A percentile compares a stretch with the other conserved stretches of the same genome.
Evolutionary conservation across 2,329 filamentous ascomycete genomes (phyloP).

Genomic region (Zarea fungicola): DNA sequence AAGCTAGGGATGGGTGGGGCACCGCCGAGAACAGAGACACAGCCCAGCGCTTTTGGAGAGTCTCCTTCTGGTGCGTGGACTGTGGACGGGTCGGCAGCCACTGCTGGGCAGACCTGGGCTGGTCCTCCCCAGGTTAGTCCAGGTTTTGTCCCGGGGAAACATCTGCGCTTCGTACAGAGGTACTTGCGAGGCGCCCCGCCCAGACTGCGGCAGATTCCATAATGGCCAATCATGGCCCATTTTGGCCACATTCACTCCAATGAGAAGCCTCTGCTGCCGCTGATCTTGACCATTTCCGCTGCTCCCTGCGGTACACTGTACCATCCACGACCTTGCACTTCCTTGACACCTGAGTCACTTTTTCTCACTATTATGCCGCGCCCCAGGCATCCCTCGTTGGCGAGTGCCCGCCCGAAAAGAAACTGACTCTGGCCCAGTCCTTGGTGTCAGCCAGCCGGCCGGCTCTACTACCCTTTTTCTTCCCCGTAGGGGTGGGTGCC

Average conservation of each 20-base stretch:
- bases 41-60: no score
- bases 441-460: neutral
- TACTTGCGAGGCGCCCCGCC: neutral
- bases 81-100: no score
- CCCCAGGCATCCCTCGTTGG: neutral
- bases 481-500: neutral
- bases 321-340: no score
- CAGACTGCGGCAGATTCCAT: neutral
- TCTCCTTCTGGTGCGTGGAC: no score
- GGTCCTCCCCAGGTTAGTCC: no score
- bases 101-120: no score
- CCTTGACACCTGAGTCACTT: neutral
- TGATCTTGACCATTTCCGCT: neutral
- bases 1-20: conserved; percentile 4
- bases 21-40: neutral
- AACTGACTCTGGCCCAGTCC: neutral
- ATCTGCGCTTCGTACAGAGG: neutral
- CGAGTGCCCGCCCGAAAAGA: no score
- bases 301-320: neutral
- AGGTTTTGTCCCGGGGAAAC: no score
- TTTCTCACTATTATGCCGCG: no score
- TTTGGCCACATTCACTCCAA: neutral
- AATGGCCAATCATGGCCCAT: neutral
- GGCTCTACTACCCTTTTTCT: neutral
- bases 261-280: neutral